Base-by-base conservation (phyloP, 805 yeast species). In the Cyberlindnera petersonii region DNA sequence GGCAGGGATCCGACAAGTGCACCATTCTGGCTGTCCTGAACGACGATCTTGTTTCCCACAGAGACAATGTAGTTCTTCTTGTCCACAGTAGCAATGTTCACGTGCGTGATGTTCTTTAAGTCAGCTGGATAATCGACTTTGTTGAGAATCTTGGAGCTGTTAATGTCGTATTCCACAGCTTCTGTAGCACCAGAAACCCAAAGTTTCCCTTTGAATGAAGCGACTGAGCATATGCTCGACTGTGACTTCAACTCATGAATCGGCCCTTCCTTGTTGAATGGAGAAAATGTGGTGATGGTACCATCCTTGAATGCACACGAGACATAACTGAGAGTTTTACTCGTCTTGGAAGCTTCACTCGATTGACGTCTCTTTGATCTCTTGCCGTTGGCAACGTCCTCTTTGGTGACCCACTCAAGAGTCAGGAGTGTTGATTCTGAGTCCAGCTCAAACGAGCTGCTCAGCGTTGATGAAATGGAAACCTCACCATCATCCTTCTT, bases 281-380 rank as follows among this genome's bases (percentile, higher is more conserved):
- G 77, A 3, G 76, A 66, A 37, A 67, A 66, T 8, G 72, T 54
- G 35, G 67, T 50, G 21, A 75, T 58, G 35, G 65, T 71, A 8
- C 72, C 71, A 24, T 49, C 51, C 16, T 52, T 53, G 26, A 65
- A 48, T 9, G 58, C 52, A 22, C 66, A 69, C 4, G 57, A 64
- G 31, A 69, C 54, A 35, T 53, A 55, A 15, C 48, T 39, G 3
- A 31, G 27, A 9, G 39, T 52, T 30, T 39, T 49, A 41, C 33
- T 51, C 42, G 27, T 32, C 43, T 33, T 43, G 23, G 33, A 24
- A 2, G 37, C 13, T 15, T 39, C 46, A 18, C 23, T 29, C 3
- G 51, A 33, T 6, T 35, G 44, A 39, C 58, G 55, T 50, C 65
- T 61, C 37, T 56, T 63, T 6, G 57, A 48, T 27, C 38, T 35